Evolutionary conservation across 805 yeast genomes (phyloP).

Genomic region (Sungouiozyma ichnusensis): DNA sequence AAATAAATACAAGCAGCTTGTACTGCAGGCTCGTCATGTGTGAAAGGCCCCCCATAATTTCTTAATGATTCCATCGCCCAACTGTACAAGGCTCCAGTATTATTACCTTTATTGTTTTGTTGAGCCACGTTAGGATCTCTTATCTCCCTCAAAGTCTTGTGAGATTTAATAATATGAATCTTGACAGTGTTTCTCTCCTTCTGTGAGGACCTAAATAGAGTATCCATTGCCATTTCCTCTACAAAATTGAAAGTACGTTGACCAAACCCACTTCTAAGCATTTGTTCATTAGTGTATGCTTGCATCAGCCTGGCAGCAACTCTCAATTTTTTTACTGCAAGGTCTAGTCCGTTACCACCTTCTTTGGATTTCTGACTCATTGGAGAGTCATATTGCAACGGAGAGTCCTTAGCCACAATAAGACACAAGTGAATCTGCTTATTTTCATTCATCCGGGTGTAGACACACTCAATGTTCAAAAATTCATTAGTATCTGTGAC

Average conservation of each 20-base stretch:
- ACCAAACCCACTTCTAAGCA: constrained; percentile 70
- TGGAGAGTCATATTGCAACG: constrained; percentile 62
- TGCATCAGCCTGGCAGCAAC: constrained; percentile 84
- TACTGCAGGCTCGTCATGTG: constrained; percentile 36
- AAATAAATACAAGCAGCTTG: constrained; percentile 80
- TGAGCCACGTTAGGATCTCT: constrained; percentile 77
- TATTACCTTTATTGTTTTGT: constrained; percentile 63
- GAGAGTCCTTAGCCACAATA: constrained; percentile 67
- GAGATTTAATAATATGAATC: constrained; percentile 64
- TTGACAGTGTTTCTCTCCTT: constrained; percentile 51
- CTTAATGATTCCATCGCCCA: constrained; percentile 69
- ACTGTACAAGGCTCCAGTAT: constrained; percentile 66
- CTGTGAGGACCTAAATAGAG: constrained; percentile 35
- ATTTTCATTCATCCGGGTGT: constrained; percentile 47
- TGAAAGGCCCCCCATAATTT: constrained; percentile 45
- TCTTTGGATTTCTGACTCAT: constrained; percentile 29
- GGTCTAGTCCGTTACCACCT: constrained; percentile 58
- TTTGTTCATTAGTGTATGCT: constrained; percentile 84
- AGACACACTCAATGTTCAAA: constrained; percentile 31
- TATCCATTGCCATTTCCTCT: constrained; percentile 49
- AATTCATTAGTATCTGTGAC: constrained; percentile 34
- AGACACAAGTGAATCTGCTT: constrained; percentile 78
- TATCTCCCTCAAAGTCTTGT: constrained; percentile 58
- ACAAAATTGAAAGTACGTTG: constrained; percentile 65
- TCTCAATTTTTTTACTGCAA: constrained; percentile 64